Percentiles rank a stretch among this genome's conserved stretches.
Conservation (phyloP, 2,329 filamentous ascomycete species). For the Nothopassalora personata region DNA sequence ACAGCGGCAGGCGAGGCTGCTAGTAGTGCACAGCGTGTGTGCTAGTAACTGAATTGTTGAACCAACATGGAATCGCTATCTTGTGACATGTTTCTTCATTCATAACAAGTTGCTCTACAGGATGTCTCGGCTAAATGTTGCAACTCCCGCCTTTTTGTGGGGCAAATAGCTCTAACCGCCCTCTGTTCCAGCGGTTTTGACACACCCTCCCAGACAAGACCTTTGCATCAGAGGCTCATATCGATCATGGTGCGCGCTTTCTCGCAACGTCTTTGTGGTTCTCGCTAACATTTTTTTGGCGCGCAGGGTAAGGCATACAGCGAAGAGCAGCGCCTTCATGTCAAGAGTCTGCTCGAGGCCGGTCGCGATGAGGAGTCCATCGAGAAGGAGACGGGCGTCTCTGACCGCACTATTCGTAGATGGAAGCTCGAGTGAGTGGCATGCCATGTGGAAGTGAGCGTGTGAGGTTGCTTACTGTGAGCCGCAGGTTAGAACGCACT, state of each 20-base stretch:
- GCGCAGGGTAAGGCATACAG: conserved; percentile 25
- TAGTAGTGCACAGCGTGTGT: neutral
- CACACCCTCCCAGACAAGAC: neutral
- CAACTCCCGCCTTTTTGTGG: neutral
- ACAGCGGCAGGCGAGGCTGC: neutral
- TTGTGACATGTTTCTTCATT: too few relatives aligned
- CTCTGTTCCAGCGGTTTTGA: neutral
- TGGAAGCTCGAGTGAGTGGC: conserved; percentile 33
- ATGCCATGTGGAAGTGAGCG: too few relatives aligned
- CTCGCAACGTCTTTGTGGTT: too few relatives aligned
- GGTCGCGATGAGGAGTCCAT: conserved; percentile 33
- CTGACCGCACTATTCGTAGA: conserved; percentile 31
- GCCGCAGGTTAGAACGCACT: neutral
- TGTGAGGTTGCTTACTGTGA: neutral
- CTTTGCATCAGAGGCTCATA: too few relatives aligned
- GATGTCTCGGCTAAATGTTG: neutral
- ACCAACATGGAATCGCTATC: neutral
- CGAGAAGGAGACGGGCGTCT: conserved; percentile 35
- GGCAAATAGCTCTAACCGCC: neutral
- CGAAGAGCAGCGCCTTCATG: conserved; percentile 13
- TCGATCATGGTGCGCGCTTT: too few relatives aligned
- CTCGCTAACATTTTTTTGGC: neutral
- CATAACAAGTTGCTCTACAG: too few relatives aligned
- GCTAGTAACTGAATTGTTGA: neutral
- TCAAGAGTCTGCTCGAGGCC: conserved; percentile 25